Base-by-base conservation (phyloP, 495 filamentous ascomycete genomes). In the Daldinia childiae region DNA sequence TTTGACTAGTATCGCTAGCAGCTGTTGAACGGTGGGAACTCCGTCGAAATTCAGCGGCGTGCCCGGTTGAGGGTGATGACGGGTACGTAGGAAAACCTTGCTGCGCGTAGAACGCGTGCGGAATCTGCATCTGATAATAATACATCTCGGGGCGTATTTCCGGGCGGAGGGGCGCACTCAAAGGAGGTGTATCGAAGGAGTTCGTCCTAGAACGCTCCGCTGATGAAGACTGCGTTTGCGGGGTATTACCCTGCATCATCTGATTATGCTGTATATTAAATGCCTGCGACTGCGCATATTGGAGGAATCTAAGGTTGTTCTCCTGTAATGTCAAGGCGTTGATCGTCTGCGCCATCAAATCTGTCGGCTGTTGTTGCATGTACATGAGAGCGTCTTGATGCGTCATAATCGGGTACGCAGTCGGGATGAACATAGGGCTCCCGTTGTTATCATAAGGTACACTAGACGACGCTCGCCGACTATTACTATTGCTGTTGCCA, bases 181-280 rank as follows among this genome's bases (percentile, higher is more conserved):
- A 64, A 12, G 86, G 85, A 12, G 82, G 81, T 48, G 80, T 85
- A 65, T 85, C 82, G 52, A 88, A 84, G 29, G 86, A 88, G 58
- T 81, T 86, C 0, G 83, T 85, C 52, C 86, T 81, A 54, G 84
- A 82, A 32, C 85, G 81, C 66, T 87, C 86, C 15, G 72, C 56
- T 6, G 77, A 73, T 4, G 74, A 76, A 41, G 79, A 68, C 61
- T 83, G 82, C 62, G 78, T 68, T 61, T 79, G 78, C 30, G 79
- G 77, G n/a, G 80, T 76, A 61, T 82, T 77, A 21, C 77, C 75
- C 57, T 83, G 82, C 74, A 79, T 76, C 66, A 80, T 78, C 63
- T 82, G 83, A 32, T 74, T 76, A 62, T 85, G 83, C 24, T 82
- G 81, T 24, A 85, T 76, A 19, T 78, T 76, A 51, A 79, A 81